phyloP scores from a whole-genome alignment of 2,329 filamentous ascomycete genomes.

The Sporothrix phasma region DNA sequence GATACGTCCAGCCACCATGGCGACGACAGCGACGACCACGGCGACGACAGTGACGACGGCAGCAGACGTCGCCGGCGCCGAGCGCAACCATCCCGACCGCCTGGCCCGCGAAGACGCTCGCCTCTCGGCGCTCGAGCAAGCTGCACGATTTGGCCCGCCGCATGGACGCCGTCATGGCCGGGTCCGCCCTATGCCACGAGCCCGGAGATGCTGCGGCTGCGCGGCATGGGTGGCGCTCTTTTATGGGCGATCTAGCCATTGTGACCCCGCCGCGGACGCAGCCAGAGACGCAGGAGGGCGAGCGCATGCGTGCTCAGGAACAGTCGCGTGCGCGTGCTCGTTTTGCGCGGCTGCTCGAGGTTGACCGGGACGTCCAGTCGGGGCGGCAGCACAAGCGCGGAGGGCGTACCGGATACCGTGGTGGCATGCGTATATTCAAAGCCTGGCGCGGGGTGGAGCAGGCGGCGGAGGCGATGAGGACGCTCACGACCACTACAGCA shows the following conservation, averaged over 20 bases:
- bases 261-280: constrained; percentile 27
- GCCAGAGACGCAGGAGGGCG: constrained; percentile 25
- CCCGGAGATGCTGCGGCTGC: constrained; percentile 54
- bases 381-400: constrained; percentile 5
- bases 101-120: constrained; percentile 33
- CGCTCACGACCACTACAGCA: neutral
- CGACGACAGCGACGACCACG: constrained; percentile 15
- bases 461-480: neutral
- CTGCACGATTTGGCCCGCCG: constrained; percentile 55
- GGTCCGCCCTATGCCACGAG: constrained; percentile 61
- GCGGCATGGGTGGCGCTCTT: constrained; percentile 67
- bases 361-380: constrained; percentile 16
- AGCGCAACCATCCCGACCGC: constrained; percentile 17
- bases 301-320: constrained; percentile 29
- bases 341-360: constrained; percentile 30
- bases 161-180: constrained; percentile 62
- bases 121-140: constrained; percentile 42
- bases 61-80: neutral
- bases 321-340: constrained; percentile 28
- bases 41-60: constrained; percentile 15
- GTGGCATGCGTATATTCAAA: constrained; percentile 13
- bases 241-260: constrained; percentile 58
- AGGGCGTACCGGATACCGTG: constrained; percentile 9
- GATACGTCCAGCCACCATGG: neutral
- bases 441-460: neutral